A percentile compares a stretch with the other conserved stretches of the same genome.
Conservation (phyloP, 1,284 basidiomycete genomes). For the Sphaerobolus stellatus region DNA sequence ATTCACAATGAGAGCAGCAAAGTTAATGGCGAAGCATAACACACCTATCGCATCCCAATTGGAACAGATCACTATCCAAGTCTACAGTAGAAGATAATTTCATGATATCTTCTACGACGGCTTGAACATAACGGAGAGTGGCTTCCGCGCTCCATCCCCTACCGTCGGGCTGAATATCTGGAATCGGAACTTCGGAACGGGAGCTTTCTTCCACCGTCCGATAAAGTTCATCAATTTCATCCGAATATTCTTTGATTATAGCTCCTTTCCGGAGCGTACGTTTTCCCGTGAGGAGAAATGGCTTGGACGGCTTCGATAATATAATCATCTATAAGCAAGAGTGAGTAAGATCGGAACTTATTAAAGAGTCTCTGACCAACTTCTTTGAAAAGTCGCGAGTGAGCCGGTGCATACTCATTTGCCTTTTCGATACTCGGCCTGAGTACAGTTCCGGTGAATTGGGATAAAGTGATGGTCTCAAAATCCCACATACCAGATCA, state of each 20-base stretch:
- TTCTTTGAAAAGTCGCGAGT: conserved; percentile 42
- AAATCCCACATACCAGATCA: conserved; percentile 32
- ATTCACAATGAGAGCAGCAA: neutral
- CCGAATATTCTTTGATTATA: conserved; percentile 27
- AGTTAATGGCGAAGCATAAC: conserved; percentile 5
- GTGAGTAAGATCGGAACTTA: neutral
- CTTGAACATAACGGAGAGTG: conserved; percentile 12
- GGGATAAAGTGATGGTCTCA: neutral
- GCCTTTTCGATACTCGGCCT: conserved; percentile 42
- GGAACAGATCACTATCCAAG: conserved; percentile 19
- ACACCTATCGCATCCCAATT: conserved; percentile 18
- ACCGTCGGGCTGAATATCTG: neutral
- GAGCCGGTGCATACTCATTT: conserved; percentile 37
- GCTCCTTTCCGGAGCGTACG: conserved; percentile 28
- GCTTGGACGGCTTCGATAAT: conserved; percentile 28
- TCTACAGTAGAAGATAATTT: neutral
- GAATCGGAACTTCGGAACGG: conserved; percentile 13
- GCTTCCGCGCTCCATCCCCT: conserved; percentile 6
- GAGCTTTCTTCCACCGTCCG: conserved; percentile 16
- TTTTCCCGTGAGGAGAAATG: conserved; percentile 32
- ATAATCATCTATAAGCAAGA: conserved; percentile 35
- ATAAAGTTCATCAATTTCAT: conserved; percentile 35
- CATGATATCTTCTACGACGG: conserved; percentile 12
- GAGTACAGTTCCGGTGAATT: conserved; percentile 8
- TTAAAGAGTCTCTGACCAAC: neutral